Evolutionary conservation across 1,284 basidiomycete genomes (phyloP), one percentile per base, ranked within the genome.

Genomic region (Microbotryum violaceum): DNA sequence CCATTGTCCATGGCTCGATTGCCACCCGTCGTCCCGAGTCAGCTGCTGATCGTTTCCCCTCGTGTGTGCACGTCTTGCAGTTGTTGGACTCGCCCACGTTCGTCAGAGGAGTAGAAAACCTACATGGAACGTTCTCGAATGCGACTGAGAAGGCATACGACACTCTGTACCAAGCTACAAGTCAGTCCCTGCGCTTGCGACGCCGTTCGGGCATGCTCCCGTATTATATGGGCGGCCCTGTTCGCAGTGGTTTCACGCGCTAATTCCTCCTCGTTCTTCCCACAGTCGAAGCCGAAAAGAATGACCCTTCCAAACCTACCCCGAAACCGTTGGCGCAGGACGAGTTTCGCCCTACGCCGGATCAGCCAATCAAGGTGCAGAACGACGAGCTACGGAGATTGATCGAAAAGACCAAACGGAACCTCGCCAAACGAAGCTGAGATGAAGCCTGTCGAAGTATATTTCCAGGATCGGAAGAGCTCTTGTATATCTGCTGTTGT

Each of bases 101-200:
- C 31, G 37, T 49, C 16, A 49, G 54, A 4, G 57, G 31, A 6
- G 63, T 65, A 1, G 54, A 59, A n/a, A 10, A 14, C 4, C 49
- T 65, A 6, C 60, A 65, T 16, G 57, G 57, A 0, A 49, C 31
- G 6, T 60, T 65, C 1, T 57, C 57, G 4, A 21, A 44, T 14
- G 6, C 60, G 4, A 60, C 61, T 42, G 54, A 56, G 21, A 49
- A 60, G 6, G 63, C 63, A 2, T 65, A 65, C 57, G 63, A 65
- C 44, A 42, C 57, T 4, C 55, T 65, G 1, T 31, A 59, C 3
- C 54, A 56, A 25, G 63, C 60, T 3, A 61, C 60, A 2, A 57
- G 63, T 62, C 8, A 51, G 29, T 48, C 10, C 16, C 31, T 31
- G 31, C 31, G 31, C 31, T 4, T 25, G 37, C 29, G 16, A 18